Evolutionary conservation across 2,329 filamentous ascomycete genomes (phyloP).

Genomic region (Xylaria sp.): DNA sequence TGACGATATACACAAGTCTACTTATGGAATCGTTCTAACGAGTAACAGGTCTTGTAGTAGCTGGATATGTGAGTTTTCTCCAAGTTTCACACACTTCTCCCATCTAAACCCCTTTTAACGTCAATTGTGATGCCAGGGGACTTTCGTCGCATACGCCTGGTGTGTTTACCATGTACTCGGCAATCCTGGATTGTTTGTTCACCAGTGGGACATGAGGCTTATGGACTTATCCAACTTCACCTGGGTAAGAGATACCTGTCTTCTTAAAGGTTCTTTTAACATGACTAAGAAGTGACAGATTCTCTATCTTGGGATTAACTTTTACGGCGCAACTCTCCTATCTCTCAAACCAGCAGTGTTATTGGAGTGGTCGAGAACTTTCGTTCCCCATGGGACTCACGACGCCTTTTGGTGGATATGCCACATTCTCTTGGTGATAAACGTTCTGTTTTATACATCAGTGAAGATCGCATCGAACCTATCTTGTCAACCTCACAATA

Average conservation of each 20-base stretch:
- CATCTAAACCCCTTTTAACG: neutral
- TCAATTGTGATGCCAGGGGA: neutral
- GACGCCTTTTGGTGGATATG: slow-evolving; percentile 35
- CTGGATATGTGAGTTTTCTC: neutral
- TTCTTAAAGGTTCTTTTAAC: neutral
- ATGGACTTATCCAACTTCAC: neutral
- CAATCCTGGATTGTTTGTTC: neutral
- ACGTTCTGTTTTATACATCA: neutral
- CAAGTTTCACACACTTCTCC: neutral
- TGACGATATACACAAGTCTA: neutral
- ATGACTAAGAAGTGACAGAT: neutral
- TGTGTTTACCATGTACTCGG: neutral
- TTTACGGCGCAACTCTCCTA: slow-evolving; percentile 5
- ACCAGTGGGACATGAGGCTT: slow-evolving; percentile 4
- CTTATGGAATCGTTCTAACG: neutral
- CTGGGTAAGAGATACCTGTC: neutral
- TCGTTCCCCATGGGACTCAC: slow-evolving; percentile 37
- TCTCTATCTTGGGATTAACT: slow-evolving; percentile 7
- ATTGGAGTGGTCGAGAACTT: slow-evolving; percentile 48
- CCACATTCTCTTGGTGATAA: neutral
- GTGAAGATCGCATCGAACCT: slow-evolving; percentile 15
- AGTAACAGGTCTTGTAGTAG: neutral
- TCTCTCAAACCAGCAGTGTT: slow-evolving; percentile 32
- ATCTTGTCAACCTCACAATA: slow-evolving; percentile 36
- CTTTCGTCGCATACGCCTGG: neutral